Percentiles rank a stretch among this genome's conserved stretches.
Conservation (phyloP, 1,284 basidiomycete genomes). For the Albatrellus sp. region DNA sequence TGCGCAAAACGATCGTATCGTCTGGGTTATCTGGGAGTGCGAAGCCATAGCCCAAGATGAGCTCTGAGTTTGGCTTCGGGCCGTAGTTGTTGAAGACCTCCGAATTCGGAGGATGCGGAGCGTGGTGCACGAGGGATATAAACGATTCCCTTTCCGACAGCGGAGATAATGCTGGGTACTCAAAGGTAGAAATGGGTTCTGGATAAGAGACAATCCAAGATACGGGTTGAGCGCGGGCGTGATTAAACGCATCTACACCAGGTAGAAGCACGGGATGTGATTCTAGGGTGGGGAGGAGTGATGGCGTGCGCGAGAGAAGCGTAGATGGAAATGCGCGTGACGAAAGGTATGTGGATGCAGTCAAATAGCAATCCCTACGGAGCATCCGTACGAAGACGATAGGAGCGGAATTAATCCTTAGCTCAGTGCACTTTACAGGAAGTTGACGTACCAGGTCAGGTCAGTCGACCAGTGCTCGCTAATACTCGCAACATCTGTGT, state of each 20-base stretch:
- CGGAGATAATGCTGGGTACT: neutral
- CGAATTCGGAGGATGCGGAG: conserved; percentile 23
- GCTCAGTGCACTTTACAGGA: neutral
- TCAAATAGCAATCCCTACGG: conserved; percentile 57
- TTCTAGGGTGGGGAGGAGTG: conserved; percentile 33
- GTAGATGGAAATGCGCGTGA: conserved; percentile 84
- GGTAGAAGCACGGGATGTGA: conserved; percentile 76
- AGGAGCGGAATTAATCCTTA: neutral
- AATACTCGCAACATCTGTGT: conserved; percentile 21
- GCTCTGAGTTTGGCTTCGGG: conserved; percentile 74
- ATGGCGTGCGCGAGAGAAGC: conserved; percentile 46
- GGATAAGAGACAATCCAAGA: conserved; percentile 47
- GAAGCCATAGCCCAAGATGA: conserved; percentile 85
- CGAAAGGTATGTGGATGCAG: conserved; percentile 65
- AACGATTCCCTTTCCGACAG: conserved; percentile 2
- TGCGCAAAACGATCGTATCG: conserved; percentile 70
- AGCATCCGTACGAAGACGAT: too few relatives aligned
- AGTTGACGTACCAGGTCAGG: conserved; percentile 53
- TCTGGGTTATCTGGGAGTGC: conserved; percentile 66
- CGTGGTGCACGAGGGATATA: conserved; percentile 35
- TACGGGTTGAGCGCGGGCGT: conserved; percentile 59
- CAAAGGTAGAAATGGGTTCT: neutral
- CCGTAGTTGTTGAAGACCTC: conserved; percentile 90
- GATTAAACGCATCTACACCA: conserved; percentile 77
- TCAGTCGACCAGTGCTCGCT: conserved; percentile 31